Conservation (phyloP, 2,329 filamentous ascomycete species). For the Cercospora citrullina region DNA sequence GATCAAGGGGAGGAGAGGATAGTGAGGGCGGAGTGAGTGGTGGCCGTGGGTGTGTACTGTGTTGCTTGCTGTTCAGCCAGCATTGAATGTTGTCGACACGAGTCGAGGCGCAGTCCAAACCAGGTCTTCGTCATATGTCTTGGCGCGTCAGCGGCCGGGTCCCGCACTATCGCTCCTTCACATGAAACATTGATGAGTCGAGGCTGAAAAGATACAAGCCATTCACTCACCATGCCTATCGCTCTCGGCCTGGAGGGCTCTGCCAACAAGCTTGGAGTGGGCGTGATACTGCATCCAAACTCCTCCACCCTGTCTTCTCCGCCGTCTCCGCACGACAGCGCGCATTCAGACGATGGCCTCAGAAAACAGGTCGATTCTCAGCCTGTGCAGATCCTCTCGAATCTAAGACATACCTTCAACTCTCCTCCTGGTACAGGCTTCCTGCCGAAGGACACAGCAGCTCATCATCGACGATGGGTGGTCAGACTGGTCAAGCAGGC, state of each 20-base stretch:
- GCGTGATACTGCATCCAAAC: slow-evolving; percentile 77
- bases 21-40: neutral
- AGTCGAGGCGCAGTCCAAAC: slow-evolving; percentile 9
- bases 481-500: slow-evolving; percentile 77
- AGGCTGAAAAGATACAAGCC: neutral
- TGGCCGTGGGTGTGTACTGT: neutral
- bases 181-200: slow-evolving; percentile 4
- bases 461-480: slow-evolving; percentile 86
- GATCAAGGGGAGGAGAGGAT: neutral
- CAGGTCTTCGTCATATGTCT: slow-evolving; percentile 4
- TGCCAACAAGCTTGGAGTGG: slow-evolving; percentile 95
- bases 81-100: neutral
- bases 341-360: slow-evolving; percentile 36
- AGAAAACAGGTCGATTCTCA: slow-evolving; percentile 31
- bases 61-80: neutral
- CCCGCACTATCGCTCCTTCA: slow-evolving; percentile 16
- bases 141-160: neutral
- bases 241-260: slow-evolving; percentile 82
- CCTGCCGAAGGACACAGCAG: slow-evolving; percentile 92
- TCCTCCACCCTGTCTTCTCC: slow-evolving; percentile 32
- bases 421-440: slow-evolving; percentile 93
- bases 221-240: slow-evolving; percentile 48
- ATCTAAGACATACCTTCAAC: slow-evolving; percentile 90
- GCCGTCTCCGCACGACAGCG: slow-evolving; percentile 39
- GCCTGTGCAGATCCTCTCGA: slow-evolving; percentile 74